phyloP scores from a whole-genome alignment of 169 alveolate species.

The Theileria luwenshuni region DNA sequence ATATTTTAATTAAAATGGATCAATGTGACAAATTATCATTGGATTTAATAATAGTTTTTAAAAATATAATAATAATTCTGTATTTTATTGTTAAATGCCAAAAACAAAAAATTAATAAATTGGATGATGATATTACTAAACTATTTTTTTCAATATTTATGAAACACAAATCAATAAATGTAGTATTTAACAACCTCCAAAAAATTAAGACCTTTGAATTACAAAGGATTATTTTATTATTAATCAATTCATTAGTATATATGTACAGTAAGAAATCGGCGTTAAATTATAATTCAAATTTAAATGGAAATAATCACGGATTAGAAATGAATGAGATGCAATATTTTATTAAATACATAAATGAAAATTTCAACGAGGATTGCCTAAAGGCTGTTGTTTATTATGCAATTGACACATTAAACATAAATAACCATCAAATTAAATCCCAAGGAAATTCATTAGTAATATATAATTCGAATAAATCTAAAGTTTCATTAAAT shows the following conservation, averaged over 20 bases:
- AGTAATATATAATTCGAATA: not conserved
- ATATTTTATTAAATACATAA: slow-evolving; percentile 2
- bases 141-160: slow-evolving; percentile 9
- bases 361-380: not conserved
- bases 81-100: slow-evolving; percentile 41
- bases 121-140: slow-evolving; percentile 22
- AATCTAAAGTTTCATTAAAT: not conserved
- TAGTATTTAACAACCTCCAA: not conserved
- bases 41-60: slow-evolving; percentile 18
- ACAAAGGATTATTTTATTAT: not conserved
- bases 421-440: not conserved
- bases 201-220: not conserved
- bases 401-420: slow-evolving; percentile 14
- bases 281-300: no score
- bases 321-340: not conserved
- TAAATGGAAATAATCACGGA: not conserved
- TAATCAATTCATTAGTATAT: not conserved
- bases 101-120: slow-evolving; percentile 38
- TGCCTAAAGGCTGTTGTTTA: slow-evolving; percentile 2
- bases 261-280: no score
- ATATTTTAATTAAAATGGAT: slow-evolving; percentile 6
- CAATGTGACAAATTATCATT: not conserved
- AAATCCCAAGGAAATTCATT: slow-evolving; percentile 14
- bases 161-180: not conserved
- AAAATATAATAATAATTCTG: slow-evolving; percentile 29